These are phyloP conservation scores for Didymella lethalis DNA, from an alignment of 2,329 filamentous ascomycete species.

Conservation along the genomic window DNA sequence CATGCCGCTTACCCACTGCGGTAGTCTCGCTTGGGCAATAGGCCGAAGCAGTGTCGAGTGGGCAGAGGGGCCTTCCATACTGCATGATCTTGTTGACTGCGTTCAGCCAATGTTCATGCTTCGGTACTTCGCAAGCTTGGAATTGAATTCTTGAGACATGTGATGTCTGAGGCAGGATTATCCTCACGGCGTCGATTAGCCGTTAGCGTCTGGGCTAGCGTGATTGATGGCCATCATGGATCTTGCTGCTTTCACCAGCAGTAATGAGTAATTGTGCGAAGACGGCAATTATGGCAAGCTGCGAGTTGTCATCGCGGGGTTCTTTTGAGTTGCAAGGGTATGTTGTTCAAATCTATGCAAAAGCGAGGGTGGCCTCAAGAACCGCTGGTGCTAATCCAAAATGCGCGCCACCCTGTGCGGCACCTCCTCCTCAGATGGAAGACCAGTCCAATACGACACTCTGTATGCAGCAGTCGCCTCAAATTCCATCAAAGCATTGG, in stretches of 20 bases:
- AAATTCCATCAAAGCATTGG: background rate
- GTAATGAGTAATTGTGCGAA: no score
- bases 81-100: constrained; percentile 2
- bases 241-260: no score
- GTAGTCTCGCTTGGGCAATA: background rate
- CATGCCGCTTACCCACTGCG: constrained; percentile 12
- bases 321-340: background rate
- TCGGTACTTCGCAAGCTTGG: background rate
- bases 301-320: background rate
- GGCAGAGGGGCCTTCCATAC: background rate
- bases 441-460: background rate
- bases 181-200: background rate
- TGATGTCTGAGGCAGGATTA: constrained; percentile 24
- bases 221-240: background rate
- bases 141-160: constrained; percentile 27
- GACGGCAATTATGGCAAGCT: background rate
- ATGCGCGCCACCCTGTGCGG: background rate
- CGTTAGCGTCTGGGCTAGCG: constrained; percentile 5
- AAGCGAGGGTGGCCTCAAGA: background rate
- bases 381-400: background rate
- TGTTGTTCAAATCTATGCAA: background rate
- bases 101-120: background rate
- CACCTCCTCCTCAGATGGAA: background rate
- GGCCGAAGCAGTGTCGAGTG: background rate
- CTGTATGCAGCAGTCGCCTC: background rate